phyloP scores from a whole-genome alignment of 164 flowering plant species.

The Dillenia turbinata region DNA sequence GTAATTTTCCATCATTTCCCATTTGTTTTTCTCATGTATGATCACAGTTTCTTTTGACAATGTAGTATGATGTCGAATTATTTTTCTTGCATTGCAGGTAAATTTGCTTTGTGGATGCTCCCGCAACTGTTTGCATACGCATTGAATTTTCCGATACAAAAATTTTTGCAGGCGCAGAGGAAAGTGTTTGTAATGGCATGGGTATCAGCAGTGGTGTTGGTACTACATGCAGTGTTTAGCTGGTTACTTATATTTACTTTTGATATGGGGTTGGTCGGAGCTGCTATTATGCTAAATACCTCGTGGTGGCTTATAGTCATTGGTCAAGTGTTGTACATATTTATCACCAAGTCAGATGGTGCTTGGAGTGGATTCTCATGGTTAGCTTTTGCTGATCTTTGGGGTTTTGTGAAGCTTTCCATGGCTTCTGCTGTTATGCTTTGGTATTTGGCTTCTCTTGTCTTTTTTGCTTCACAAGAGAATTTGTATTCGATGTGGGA shows the following conservation, averaged over 20 bases:
- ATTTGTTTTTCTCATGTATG: not conserved
- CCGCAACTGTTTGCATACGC: slow-evolving; percentile 68
- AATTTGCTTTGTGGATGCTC: slow-evolving; percentile 55
- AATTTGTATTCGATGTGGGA: not conserved
- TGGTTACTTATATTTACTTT: slow-evolving; percentile 55
- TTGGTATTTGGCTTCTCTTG: slow-evolving; percentile 30
- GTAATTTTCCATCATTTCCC: not conserved
- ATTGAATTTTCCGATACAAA: slow-evolving; percentile 53
- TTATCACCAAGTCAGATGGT: slow-evolving; percentile 47
- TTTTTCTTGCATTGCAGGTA: slow-evolving; percentile 26
- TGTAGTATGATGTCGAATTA: not conserved
- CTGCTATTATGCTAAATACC: slow-evolving; percentile 42
- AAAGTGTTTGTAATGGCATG: slow-evolving; percentile 51
- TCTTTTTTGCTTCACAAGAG: not conserved
- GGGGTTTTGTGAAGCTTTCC: slow-evolving; percentile 56
- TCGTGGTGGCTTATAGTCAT: slow-evolving; percentile 60
- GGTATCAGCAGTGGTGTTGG: slow-evolving; percentile 38
- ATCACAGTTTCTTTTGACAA: not conserved
- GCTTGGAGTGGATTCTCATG: slow-evolving; percentile 67
- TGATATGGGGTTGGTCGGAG: slow-evolving; percentile 51
- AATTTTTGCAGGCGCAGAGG: slow-evolving; percentile 60
- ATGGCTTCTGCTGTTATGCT: slow-evolving; percentile 71
- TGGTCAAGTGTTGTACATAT: slow-evolving; percentile 48
- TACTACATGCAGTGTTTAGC: slow-evolving; percentile 41
- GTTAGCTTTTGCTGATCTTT: slow-evolving; percentile 53